A percentile compares a stretch with the other conserved stretches of the same genome.
These are phyloP conservation scores for Venturia pyrina DNA, from an alignment of 2,329 filamentous ascomycete genomes.

Conservation along the genomic window DNA sequence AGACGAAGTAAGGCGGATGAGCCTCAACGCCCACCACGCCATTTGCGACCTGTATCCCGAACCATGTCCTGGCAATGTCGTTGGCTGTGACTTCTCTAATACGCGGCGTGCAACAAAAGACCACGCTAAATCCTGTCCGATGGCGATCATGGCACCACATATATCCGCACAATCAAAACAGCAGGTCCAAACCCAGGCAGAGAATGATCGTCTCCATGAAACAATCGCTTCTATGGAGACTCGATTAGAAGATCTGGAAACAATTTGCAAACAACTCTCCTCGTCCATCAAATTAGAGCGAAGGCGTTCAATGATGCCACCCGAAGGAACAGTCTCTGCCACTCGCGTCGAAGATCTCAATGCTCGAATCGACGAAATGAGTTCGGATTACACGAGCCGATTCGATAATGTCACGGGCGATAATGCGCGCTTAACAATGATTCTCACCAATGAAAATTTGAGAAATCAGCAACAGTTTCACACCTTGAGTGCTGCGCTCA, in stretches of 20 bases:
- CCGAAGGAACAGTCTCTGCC: background rate
- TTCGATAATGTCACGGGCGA: conserved; percentile 10
- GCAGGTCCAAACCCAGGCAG: conserved; percentile 33
- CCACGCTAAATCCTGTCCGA: conserved; percentile 33
- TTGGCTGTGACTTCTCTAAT: conserved; percentile 33
- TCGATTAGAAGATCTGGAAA: conserved; percentile 8
- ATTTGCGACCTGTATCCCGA: conserved; percentile 32
- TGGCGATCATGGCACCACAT: conserved; percentile 37
- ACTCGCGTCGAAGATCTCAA: conserved; percentile 1
- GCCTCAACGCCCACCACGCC: conserved; percentile 31
- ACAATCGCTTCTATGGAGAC: background rate
- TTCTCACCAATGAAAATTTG: conserved; percentile 5
- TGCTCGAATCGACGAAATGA: background rate
- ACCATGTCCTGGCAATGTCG: conserved; percentile 32
- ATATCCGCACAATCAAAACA: conserved; percentile 33
- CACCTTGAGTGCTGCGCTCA: conserved; percentile 7
- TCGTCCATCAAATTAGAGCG: conserved; percentile 5
- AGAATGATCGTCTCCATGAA: conserved; percentile 10
- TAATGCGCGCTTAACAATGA: conserved; percentile 5
- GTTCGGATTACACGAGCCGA: conserved; percentile 3
- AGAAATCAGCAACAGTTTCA: conserved; percentile 7
- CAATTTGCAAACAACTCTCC: conserved; percentile 5
- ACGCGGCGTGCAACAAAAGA: conserved; percentile 29
- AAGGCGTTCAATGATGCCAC: background rate
- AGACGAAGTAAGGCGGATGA: conserved; percentile 29